Evolutionary conservation across 2,329 filamentous ascomycete species (phyloP), one percentile per base, ranked within the genome.

Genomic region (Fusarium sp.): DNA sequence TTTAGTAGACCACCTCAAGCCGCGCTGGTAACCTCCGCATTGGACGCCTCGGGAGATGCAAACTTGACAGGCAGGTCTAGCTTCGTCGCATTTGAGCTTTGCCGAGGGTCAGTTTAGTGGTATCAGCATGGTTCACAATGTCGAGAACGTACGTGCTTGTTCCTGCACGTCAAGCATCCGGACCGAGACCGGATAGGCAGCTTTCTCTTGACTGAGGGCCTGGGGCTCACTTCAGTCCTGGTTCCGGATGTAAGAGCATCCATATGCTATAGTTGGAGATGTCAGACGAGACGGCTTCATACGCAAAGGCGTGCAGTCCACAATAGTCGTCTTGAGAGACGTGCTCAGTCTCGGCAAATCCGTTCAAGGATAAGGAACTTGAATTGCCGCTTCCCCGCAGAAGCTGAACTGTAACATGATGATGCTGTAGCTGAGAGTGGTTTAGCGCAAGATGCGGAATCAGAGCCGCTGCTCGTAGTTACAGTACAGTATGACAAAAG

Each of bases 51-150:
- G 61, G 9, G 59, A 47, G 6, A 65, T 55, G 14, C 69, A 71
- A 2, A 63, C 55, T 2, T 60, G 58, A 7, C 69, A 71, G 10
- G 37, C 52, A 1, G 69, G 69, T 6, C 63, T 61, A 5, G 58
- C 36, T 39, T 71, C 69, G 21, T 71, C 69, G 23, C 69, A 71
- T 69, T 71, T 71, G 9, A 68, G 53, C 69, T 71, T 29, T 33
- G 6, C 2, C 6, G 0, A 9, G 2, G 9, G 37, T 63, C 36
- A 63, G 60, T 44, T 13, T n/a, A 17, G 17, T 13, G 17, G 1
- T 9, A 4, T 13, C 6, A 11, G 25, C 5, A 14, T 14, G 14
- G 13, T 27, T 31, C 17, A 13, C 5, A 17, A 9, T 4, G 19
- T 35, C 9, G 10, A 15, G 4, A 9, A 60, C 48, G 31, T 42